phyloP scores from a whole-genome alignment of 495 filamentous ascomycete genomes.

The Xylaria venustula region DNA sequence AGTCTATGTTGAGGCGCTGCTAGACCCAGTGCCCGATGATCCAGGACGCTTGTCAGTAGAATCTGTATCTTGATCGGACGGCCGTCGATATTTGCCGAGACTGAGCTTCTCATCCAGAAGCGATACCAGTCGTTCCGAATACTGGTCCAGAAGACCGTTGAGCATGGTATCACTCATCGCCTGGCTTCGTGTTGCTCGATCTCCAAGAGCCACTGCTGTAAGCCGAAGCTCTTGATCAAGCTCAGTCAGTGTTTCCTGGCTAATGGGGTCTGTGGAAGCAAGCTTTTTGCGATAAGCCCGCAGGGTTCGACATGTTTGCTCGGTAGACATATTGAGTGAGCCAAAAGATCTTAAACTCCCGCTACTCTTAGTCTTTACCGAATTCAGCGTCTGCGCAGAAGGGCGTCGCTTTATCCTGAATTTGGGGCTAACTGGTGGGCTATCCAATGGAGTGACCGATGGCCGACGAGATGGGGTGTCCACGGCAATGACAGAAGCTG shows the following conservation, averaged over 20 bases:
- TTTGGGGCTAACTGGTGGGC: conserved; percentile 48
- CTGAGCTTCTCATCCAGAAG: conserved; percentile 70
- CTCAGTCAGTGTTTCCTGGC: conserved; percentile 65
- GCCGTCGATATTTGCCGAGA: conserved; percentile 27
- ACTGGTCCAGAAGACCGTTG: conserved; percentile 65
- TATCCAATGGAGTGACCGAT: conserved; percentile 37
- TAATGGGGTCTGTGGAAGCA: conserved; percentile 59
- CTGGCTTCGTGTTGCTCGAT: conserved; percentile 52
- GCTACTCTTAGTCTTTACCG: conserved; percentile 49
- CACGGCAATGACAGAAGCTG: conserved; percentile 28
- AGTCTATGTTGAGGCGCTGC: conserved; percentile 20
- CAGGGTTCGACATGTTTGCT: conserved; percentile 75
- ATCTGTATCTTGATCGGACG: conserved; percentile 28
- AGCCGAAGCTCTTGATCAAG: conserved; percentile 77
- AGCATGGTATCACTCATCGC: conserved; percentile 58
- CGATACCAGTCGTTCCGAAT: conserved; percentile 65
- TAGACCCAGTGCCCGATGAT: conserved; percentile 28
- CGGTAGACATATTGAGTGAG: conserved; percentile 69
- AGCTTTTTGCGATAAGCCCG: conserved; percentile 83
- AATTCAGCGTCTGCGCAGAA: conserved; percentile 59
- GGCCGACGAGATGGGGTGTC: conserved; percentile 41
- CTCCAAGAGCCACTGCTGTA: conserved; percentile 67
- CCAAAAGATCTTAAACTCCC: conserved; percentile 55
- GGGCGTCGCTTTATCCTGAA: conserved; percentile 45
- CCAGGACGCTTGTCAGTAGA: conserved; percentile 25